phyloP scores from a whole-genome alignment of 805 yeast species.

The Ogataea angusta region DNA sequence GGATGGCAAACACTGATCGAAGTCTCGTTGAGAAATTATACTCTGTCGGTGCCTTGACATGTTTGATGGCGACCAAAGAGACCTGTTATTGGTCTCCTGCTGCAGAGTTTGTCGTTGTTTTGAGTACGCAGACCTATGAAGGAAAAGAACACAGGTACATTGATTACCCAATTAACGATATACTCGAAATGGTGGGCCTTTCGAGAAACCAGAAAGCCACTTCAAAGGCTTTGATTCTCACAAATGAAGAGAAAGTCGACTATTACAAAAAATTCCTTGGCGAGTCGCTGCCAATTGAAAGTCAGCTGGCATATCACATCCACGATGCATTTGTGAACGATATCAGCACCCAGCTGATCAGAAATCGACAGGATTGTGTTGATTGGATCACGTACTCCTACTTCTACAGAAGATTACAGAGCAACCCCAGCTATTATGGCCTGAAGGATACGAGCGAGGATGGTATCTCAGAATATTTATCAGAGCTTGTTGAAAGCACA shows the following conservation, averaged over 20 bases:
- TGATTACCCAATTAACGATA: constrained; percentile 62
- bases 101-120: constrained; percentile 54
- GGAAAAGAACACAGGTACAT: constrained; percentile 68
- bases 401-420: constrained; percentile 74
- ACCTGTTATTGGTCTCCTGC: constrained; percentile 48
- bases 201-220: constrained; percentile 30
- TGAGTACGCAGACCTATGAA: constrained; percentile 71
- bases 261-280: constrained; percentile 70
- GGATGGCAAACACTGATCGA: constrained; percentile 56
- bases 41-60: constrained; percentile 45
- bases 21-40: constrained; percentile 53
- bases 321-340: constrained; percentile 73
- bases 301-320: constrained; percentile 54
- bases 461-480: constrained; percentile 77
- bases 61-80: constrained; percentile 63
- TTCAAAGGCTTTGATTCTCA: constrained; percentile 48
- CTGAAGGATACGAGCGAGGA: constrained; percentile 56
- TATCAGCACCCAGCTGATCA: constrained; percentile 61
- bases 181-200: constrained; percentile 63
- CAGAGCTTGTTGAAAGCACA: constrained; percentile 75
- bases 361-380: constrained; percentile 75
- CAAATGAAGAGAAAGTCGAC: constrained; percentile 50
- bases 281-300: constrained; percentile 82
- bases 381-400: constrained; percentile 87
- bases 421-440: constrained; percentile 90